A percentile compares a stretch with the other conserved stretches of the same genome.
phyloP scores from a whole-genome alignment of 2,329 filamentous ascomycete species.

The Cladosporium phlei region DNA sequence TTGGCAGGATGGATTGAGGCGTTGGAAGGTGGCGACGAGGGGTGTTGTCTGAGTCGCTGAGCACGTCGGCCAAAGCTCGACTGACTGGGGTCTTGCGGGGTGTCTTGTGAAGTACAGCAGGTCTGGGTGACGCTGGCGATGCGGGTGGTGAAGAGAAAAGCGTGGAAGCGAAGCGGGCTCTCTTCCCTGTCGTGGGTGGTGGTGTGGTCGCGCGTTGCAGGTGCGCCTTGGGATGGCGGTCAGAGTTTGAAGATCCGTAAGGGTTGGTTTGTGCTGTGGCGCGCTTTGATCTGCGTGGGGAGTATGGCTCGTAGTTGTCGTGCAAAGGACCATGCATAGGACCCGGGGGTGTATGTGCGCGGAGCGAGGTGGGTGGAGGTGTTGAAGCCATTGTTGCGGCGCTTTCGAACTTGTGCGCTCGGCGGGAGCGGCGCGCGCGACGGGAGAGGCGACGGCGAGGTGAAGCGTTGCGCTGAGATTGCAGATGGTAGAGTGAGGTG shows the following conservation, averaged over 20 bases:
- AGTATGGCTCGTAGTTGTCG: conserved; percentile 69
- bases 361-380: conserved; percentile 18
- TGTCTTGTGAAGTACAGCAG: conserved; percentile 15
- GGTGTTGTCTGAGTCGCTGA: conserved; percentile 11
- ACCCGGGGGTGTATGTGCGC: conserved; percentile 61
- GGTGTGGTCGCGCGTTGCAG: conserved; percentile 20
- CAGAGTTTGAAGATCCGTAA: conserved; percentile 36
- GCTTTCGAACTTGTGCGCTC: conserved; percentile 12
- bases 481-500: background rate
- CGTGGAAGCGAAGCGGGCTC: conserved; percentile 44
- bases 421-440: conserved; percentile 13
- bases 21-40: conserved; percentile 4
- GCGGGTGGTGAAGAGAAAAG: conserved; percentile 42
- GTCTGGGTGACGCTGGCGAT: conserved; percentile 34
- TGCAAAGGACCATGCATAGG: conserved; percentile 60
- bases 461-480: background rate
- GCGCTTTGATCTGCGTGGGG: conserved; percentile 42
- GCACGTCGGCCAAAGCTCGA: conserved; percentile 10
- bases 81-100: conserved; percentile 15
- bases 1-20: conserved; percentile 59
- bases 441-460: background rate
- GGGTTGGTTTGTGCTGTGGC: conserved; percentile 41
- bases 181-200: conserved; percentile 22
- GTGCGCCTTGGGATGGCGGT: conserved; percentile 14
- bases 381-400: conserved; percentile 10